Conservation (phyloP, 1,284 basidiomycete species). For the Trichosporon ovoides region DNA sequence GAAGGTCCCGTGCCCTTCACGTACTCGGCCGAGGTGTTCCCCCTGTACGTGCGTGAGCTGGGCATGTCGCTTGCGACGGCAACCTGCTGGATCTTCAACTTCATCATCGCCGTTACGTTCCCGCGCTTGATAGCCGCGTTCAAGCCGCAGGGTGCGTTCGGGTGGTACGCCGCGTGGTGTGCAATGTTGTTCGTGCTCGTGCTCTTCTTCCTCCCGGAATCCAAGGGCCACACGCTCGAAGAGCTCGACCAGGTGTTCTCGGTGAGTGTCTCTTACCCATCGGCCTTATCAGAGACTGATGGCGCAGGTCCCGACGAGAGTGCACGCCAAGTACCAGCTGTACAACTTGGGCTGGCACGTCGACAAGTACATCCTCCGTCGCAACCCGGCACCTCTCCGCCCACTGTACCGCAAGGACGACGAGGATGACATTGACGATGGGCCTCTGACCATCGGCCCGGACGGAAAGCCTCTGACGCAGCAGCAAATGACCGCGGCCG, state of each 20-base stretch:
- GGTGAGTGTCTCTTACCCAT: too few species aligned
- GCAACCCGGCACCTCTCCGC: not conserved
- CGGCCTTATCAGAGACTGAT: not conserved
- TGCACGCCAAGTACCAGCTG: conserved; percentile 58
- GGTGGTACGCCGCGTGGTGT: conserved; percentile 23
- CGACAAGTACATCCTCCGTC: not conserved
- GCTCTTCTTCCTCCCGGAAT: conserved; percentile 58
- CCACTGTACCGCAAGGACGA: not conserved
- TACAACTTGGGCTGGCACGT: conserved; percentile 2
- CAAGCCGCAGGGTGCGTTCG: conserved; percentile 24
- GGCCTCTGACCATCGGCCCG: not conserved
- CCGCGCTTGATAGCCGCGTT: conserved; percentile 55
- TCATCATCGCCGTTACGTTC: conserved; percentile 63
- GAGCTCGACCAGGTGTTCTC: conserved; percentile 53
- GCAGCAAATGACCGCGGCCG: not conserved
- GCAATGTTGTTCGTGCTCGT: conserved; percentile 38
- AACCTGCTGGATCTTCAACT: conserved; percentile 23
- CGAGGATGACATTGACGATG: not conserved
- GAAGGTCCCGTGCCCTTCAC: conserved; percentile 66
- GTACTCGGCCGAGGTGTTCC: conserved; percentile 53
- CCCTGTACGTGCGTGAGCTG: conserved; percentile 51
- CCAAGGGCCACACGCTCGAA: conserved; percentile 71
- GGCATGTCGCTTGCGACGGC: conserved; percentile 52
- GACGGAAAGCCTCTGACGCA: not conserved
- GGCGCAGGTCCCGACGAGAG: conserved; percentile 55